Conservation (phyloP, 1,139 yeast species). For the Blastobotrys aristatus region DNA sequence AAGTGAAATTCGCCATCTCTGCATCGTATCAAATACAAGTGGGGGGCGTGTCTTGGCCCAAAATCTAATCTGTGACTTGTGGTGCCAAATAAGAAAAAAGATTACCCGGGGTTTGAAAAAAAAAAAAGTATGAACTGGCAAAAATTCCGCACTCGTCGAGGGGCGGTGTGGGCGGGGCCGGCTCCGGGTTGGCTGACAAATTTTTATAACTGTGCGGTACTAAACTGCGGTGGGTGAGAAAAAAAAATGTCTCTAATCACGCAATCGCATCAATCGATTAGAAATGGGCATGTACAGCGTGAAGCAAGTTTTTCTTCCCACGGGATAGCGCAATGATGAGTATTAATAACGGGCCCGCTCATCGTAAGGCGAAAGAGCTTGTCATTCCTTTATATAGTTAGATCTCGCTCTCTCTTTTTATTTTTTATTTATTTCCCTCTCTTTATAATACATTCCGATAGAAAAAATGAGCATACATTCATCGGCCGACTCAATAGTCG, state of each 20-base stretch:
- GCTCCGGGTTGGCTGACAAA: no score
- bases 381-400: not conserved
- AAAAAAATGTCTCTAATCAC: slow-evolving; percentile 3
- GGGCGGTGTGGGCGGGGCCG: no score
- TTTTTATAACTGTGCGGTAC: no score
- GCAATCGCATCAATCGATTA: not conserved
- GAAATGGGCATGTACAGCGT: not conserved
- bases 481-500: not conserved
- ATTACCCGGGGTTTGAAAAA: no score
- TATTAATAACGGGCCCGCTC: not conserved
- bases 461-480: slow-evolving; percentile 1
- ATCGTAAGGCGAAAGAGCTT: not conserved
- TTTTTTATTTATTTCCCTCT: not conserved
- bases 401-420: not conserved
- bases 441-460: not conserved
- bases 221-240: no score
- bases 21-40: no score
- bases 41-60: no score
- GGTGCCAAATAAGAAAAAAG: no score
- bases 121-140: no score
- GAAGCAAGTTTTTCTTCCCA: not conserved
- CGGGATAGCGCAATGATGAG: not conserved
- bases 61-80: no score
- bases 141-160: no score
- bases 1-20: no score